Evolutionary conservation across 805 yeast species (phyloP), one percentile per base, ranked within the genome.

Genomic region (Vanderwaltozyma verrucispora): DNA sequence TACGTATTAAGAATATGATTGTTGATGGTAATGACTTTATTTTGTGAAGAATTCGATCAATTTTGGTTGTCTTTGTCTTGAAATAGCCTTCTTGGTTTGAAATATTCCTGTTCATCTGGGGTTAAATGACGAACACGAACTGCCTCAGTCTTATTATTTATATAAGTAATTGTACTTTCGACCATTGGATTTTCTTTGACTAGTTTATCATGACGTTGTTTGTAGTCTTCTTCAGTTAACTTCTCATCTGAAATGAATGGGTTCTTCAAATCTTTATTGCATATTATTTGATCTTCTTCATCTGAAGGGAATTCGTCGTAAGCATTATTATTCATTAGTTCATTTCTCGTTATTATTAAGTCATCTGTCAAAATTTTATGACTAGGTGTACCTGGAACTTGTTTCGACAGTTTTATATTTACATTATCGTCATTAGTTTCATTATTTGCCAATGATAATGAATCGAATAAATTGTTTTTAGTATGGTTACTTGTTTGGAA

Each of bases 331-430:
- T n/a, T n/a, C n/a, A n/a, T n/a, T n/a, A n/a, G n/a, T n/a, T n/a
- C n/a, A n/a, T n/a, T n/a, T n/a, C n/a, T n/a, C n/a, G n/a, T n/a
- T n/a, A n/a, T n/a, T 3, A 63, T 56, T 33, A 60, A 39, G 14
- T 59, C 56, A 30, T 53, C 54, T 3, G 63, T 50, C 10, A 63
- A 56, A 2, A 65, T 34, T 27, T 56, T 58, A 30, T 55, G 56
- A 30, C 55, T 48, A 6, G 71, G 71, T 0, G 71, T 65, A 5
- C 54, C 56, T 3, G 59, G 59, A 7, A 37, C 46, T 14, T 45
- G 2, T 28, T 32, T 37, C 4, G 34, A 7, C 10, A 32, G 4
- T 23, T 24, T 32, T 9, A n/a, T 8, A 6, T 5, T 6, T 12
- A 8, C n/a, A 24, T 7, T 8, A 24, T 8, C n/a, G 5, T 24